Evolutionary conservation across 1,139 yeast genomes (phyloP), one percentile per base, ranked within the genome.

Genomic region (Yamadazyma pseudoaaseri): DNA sequence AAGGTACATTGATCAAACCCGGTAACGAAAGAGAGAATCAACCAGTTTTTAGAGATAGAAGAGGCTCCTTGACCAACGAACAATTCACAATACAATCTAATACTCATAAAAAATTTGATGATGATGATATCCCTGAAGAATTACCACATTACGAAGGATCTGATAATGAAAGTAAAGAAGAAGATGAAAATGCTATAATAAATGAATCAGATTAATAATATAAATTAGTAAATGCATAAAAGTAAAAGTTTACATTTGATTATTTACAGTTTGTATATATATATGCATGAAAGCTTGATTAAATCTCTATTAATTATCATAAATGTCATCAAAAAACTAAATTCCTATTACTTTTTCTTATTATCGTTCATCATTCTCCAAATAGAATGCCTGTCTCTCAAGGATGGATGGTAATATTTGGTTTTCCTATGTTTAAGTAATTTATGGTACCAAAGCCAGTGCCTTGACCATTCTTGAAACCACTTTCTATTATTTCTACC

Each of bases 321-420:
- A 7, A 18, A 10, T 18, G 21, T 18, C 21, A 18, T 18, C n/a
- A n/a, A n/a, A n/a, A n/a, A n/a, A n/a, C n/a, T n/a, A 10, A 18
- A 18, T 18, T 18, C 10, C 21, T 18, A 18, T 10, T 18, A 18
- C 10, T 44, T 48, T 27, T 53, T 49, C 52, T 76, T 76, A 37
- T 79, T 81, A 35, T 79, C 82, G 31, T 79, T 73, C 39, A 83
- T 66, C 90, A 86, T 82, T 47, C 81, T 73, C 90, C 90, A 82
- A 6, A 81, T 74, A 30, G 76, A 70, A 42, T 80, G 86, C 45
- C 78, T 64, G 35, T 79, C 80, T 37, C 63, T 65, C 11, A 52
- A 47, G 16, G 74, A 62, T 1, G 75, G 73, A 23, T 52, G 51
- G 38, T 63, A 62, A 34, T 52, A 61, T 33, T 48, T 54, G 5